These are phyloP conservation scores for Fusarium multiceps DNA, from an alignment of 2,329 filamentous ascomycete species.

Conservation along the genomic window DNA sequence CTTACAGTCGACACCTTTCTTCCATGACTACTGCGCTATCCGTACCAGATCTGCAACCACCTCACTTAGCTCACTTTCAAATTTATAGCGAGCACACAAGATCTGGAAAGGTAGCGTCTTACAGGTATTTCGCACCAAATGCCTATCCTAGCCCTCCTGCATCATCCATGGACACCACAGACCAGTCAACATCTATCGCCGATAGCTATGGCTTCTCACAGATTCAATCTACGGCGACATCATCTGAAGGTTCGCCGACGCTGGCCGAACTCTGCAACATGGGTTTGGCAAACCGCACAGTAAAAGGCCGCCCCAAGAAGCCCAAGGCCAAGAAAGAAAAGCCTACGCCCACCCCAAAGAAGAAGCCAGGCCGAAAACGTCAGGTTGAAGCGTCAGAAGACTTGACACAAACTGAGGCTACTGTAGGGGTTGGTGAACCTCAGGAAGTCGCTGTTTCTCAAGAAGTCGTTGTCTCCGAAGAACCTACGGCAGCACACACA, in stretches of 20 bases:
- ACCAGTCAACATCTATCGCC: not conserved
- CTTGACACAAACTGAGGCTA: not conserved
- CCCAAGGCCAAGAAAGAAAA: slow-evolving; percentile 26
- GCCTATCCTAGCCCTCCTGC: not conserved
- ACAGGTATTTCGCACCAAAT: slow-evolving; percentile 46
- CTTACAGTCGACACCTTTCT: slow-evolving; percentile 54
- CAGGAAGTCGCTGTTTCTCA: not conserved
- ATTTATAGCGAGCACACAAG: slow-evolving; percentile 52
- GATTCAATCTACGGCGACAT: slow-evolving; percentile 3
- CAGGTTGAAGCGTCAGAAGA: not conserved
- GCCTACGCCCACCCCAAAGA: not conserved
- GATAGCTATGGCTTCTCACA: slow-evolving; percentile 38
- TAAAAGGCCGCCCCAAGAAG: slow-evolving; percentile 44
- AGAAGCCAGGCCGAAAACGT: slow-evolving; percentile 15
- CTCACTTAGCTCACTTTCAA: slow-evolving; percentile 50
- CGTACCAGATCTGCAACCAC: slow-evolving; percentile 48
- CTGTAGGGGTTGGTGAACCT: not conserved
- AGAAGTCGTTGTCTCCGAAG: not conserved
- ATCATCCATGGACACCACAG: not conserved
- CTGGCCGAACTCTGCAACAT: slow-evolving; percentile 45
- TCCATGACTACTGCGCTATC: slow-evolving; percentile 53
- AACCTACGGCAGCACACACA: not conserved
- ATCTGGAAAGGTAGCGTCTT: slow-evolving; percentile 53
- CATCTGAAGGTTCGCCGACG: slow-evolving; percentile 19
- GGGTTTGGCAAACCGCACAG: slow-evolving; percentile 40